Percentiles rank a stretch among this genome's conserved stretches.
These are phyloP conservation scores for Quercus tomentella DNA, from an alignment of 331 rosid species.

Conservation along the genomic window DNA sequence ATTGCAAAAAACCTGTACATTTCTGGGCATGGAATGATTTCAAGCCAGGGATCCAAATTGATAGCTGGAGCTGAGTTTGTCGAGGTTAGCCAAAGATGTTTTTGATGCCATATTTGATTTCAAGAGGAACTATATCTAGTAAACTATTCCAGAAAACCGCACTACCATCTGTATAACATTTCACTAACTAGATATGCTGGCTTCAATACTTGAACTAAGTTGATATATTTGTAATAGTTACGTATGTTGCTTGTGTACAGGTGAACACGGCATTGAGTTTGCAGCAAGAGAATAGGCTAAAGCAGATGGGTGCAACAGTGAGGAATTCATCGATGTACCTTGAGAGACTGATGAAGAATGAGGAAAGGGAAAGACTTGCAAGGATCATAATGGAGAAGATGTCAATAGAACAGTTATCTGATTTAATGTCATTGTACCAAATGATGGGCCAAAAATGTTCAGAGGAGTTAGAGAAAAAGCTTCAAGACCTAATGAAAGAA, in stretches of 20 bases:
- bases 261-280: conserved; percentile 20
- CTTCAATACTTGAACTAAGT: neutral
- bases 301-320: conserved; percentile 39
- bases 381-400: conserved; percentile 29
- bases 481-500: conserved; percentile 15
- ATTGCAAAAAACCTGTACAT: conserved; percentile 23
- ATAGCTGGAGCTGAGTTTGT: conserved; percentile 28
- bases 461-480: conserved; percentile 12
- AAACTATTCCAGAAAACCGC: too few species aligned
- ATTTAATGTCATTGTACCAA: conserved; percentile 20
- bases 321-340: conserved; percentile 33
- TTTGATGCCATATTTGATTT: too few species aligned
- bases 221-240: neutral
- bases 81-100: conserved; percentile 14
- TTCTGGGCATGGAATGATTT: conserved; percentile 2
- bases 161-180: neutral
- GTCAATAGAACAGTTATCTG: conserved; percentile 35
- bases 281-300: conserved; percentile 40
- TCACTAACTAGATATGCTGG: neutral
- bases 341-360: conserved; percentile 16
- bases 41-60: conserved; percentile 11
- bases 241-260: conserved; percentile 9
- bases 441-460: conserved; percentile 30
- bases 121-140: too few species aligned
- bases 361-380: conserved; percentile 35